Percentiles rank a stretch among this genome's conserved stretches.
These are phyloP conservation scores for Chloris gayana DNA, from an alignment of 176 grass and related monocot species.

Conservation along the genomic window DNA sequence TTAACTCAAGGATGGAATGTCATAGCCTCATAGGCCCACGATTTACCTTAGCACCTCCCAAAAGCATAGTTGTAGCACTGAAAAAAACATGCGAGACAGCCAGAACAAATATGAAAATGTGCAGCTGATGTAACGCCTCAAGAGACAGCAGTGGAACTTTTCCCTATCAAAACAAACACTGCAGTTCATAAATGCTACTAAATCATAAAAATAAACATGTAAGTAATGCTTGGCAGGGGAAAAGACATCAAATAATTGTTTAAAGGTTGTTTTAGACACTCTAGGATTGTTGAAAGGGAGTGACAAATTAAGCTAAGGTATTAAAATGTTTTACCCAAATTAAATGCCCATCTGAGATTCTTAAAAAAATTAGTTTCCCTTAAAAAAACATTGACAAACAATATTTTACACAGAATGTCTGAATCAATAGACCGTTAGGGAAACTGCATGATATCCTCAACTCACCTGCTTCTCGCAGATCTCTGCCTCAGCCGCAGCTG, in stretches of 20 bases:
- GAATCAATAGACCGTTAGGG: background rate
- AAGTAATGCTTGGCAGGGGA: background rate
- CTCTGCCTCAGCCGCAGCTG: background rate
- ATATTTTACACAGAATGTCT: background rate
- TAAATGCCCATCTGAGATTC: background rate
- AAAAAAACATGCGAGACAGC: constrained; percentile 85
- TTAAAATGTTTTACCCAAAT: background rate
- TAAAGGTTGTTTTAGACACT: background rate
- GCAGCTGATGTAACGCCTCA: constrained; percentile 85
- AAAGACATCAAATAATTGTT: background rate
- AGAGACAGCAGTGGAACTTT: constrained; percentile 78
- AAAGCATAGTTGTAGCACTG: constrained; percentile 77
- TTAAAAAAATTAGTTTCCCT: background rate
- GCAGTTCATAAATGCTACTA: constrained; percentile 1
- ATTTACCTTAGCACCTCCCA: constrained; percentile 78
- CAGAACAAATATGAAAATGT: constrained; percentile 95
- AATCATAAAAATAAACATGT: constrained; percentile 9
- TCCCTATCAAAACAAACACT: constrained; percentile 50
- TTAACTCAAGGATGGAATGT: constrained; percentile 9
- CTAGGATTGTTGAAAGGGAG: background rate
- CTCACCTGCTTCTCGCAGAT: constrained; percentile 61
- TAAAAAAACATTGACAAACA: background rate
- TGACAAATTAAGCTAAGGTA: background rate
- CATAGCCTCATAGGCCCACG: background rate
- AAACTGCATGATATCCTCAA: too few species aligned